Evolutionary conservation across 805 yeast species (phyloP), one percentile per base, ranked within the genome.

Genomic region (Saccharomyces mikatae): DNA sequence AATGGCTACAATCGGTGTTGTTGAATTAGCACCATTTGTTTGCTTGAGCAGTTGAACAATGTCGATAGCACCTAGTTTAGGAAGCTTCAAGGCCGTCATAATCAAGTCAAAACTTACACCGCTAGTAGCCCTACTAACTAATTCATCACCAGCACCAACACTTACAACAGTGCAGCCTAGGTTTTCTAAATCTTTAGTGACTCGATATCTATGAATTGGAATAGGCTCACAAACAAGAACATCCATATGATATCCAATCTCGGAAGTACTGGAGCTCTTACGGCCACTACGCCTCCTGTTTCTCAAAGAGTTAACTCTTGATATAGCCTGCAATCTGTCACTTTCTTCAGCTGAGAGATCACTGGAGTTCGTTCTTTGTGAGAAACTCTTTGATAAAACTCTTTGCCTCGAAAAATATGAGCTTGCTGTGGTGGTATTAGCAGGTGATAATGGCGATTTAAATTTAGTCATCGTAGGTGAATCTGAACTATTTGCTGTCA

Each of bases 201-300:
- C 78, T 13, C 88, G 76, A 62, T 80, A 87, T 50, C 96, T 72
- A 60, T 88, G 84, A 54, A 86, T 86, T 0, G 96, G 94, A 56
- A 88, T 87, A 1, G 94, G 89, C 62, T 89, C 96, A 69, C 97
- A 90, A 13, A 89, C 74, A 48, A 92, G 73, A 4, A 90, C 83
- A 66, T 88, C 91, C 60, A 87, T 68, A 41, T 65, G 61, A 48
- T 60, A 64, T 4, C 60, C 55, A n/a, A 66, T 52, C 14, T 59
- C 65, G 29, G 57, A 58, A 31, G 58, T 58, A 0, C 59, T 56
- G 2, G 67, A 62, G 52, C 63, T 66, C 49, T 58, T 62, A 9
- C 69, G 59, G 14, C 64, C 67, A 52, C 68, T 66, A 27, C 66
- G 61, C 51, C 71, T 62, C 52, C 69, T 61, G 29, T 55, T 56